A percentile compares a stretch with the other conserved stretches of the same genome.
phyloP scores from a whole-genome alignment of 2,329 filamentous ascomycete species.

The Trichoderma semiorbis region DNA sequence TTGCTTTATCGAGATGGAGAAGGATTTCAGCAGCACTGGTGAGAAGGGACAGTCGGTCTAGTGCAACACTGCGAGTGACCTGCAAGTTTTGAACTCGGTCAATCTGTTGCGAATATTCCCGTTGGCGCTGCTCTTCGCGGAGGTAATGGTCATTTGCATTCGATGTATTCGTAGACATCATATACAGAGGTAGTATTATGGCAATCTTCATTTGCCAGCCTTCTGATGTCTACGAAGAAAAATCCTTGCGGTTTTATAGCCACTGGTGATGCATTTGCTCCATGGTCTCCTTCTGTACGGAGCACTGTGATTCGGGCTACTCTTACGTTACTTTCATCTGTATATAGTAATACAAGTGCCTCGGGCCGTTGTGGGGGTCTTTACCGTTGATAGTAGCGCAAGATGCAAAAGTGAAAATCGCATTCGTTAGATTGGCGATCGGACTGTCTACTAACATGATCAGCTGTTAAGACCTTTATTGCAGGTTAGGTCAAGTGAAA shows the following conservation, averaged over 20 bases:
- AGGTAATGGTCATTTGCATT: not conserved
- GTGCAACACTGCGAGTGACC: not conserved
- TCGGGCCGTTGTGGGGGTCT: not conserved
- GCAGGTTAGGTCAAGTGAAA: not conserved
- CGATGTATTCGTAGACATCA: not conserved
- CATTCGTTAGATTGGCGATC: not conserved
- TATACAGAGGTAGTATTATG: not conserved
- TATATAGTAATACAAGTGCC: not conserved
- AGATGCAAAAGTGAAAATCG: not conserved
- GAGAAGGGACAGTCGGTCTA: not conserved
- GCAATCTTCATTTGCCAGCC: not conserved
- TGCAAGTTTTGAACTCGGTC: not conserved
- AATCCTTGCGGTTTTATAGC: not conserved
- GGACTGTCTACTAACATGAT: not conserved
- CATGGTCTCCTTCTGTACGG: not conserved
- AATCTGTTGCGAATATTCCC: not conserved
- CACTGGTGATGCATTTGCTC: not conserved
- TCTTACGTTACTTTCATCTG: not conserved
- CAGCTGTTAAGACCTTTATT: not conserved
- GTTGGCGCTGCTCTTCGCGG: not conserved
- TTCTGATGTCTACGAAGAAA: not conserved
- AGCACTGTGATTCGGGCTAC: not conserved
- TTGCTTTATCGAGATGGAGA: slow-evolving; percentile 36
- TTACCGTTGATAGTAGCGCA: not conserved
- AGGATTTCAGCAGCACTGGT: slow-evolving; percentile 22